phyloP scores from a whole-genome alignment of 1,284 basidiomycete genomes.

The Heterobasidion parviporum region DNA sequence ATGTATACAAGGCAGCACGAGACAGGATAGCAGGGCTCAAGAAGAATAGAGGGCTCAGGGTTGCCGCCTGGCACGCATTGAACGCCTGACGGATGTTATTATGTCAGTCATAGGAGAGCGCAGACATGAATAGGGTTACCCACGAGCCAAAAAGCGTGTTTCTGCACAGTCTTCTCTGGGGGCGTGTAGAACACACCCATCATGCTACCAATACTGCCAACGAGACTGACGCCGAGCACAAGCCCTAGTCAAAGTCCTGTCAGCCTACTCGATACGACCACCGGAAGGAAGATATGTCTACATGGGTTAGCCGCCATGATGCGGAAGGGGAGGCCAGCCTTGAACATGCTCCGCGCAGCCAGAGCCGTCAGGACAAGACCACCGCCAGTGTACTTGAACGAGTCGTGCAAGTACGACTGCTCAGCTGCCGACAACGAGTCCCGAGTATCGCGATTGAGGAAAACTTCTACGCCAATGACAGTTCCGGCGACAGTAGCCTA shows the following conservation, averaged over 20 bases:
- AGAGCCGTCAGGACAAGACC: constrained; percentile 73
- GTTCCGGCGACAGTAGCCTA: constrained; percentile 65
- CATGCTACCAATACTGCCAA: constrained; percentile 71
- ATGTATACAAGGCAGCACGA: constrained; percentile 86
- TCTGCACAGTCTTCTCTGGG: constrained; percentile 63
- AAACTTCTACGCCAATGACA: constrained; percentile 51
- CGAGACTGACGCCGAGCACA: constrained; percentile 78
- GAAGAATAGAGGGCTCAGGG: constrained; percentile 80
- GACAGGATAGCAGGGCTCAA: constrained; percentile 78
- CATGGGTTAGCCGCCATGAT: constrained; percentile 87
- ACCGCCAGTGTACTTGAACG: constrained; percentile 81
- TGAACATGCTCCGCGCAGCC: constrained; percentile 74
- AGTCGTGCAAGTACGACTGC: constrained; percentile 68
- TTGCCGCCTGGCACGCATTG: constrained; percentile 81
- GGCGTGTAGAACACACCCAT: constrained; percentile 70
- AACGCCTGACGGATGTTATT: constrained; percentile 48
- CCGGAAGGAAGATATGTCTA: constrained; percentile 13
- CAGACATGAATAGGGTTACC: constrained; percentile 19
- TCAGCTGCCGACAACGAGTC: constrained; percentile 56
- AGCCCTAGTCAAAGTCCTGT: constrained; percentile 40
- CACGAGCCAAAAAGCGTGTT: constrained; percentile 74
- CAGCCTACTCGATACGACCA: too few species aligned
- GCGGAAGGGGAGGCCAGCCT: constrained; percentile 64
- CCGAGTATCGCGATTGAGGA: constrained; percentile 74
- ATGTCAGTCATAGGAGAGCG: neutral